A percentile compares a stretch with the other conserved stretches of the same genome.
Evolutionary conservation across 1,139 yeast genomes (phyloP).

Genomic region (Geotrichum klebahnii): DNA sequence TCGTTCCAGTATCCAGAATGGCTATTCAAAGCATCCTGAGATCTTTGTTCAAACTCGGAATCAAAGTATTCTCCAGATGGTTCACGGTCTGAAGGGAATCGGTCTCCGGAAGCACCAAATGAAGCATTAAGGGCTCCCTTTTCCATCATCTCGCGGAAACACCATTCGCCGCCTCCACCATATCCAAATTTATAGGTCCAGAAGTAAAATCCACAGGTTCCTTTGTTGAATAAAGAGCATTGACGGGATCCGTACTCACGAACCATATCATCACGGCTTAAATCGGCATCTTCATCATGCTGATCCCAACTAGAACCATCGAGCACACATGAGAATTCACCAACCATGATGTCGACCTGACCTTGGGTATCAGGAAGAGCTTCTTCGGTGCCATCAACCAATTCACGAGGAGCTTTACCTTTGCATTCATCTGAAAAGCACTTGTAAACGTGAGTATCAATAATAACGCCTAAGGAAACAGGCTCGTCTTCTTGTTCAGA

Average conservation of each 20-base stretch:
- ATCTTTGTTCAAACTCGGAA: conserved; percentile 43
- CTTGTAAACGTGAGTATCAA: conserved; percentile 81
- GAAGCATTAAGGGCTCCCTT: conserved; percentile 47
- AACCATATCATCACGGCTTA: conserved; percentile 45
- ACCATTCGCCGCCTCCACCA: conserved; percentile 97
- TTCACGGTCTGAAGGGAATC: conserved; percentile 12
- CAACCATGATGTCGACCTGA: conserved; percentile 70
- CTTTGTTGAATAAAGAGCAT: conserved; percentile 43
- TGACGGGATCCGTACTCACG: conserved; percentile 44
- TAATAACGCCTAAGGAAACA: conserved; percentile 54
- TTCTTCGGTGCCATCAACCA: conserved; percentile 53
- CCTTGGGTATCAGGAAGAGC: conserved; percentile 52
- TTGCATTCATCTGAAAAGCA: conserved; percentile 77
- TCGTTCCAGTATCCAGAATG: conserved; percentile 69
- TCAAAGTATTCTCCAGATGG: conserved; percentile 21
- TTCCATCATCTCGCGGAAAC: conserved; percentile 70
- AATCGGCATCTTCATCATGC: conserved; percentile 42
- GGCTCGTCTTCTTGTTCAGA: conserved; percentile 23
- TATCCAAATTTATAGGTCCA: conserved; percentile 86
- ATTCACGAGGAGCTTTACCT: conserved; percentile 57
- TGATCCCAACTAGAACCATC: conserved; percentile 71
- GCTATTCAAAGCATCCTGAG: conserved; percentile 42
- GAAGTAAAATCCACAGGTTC: conserved; percentile 73
- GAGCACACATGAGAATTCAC: conserved; percentile 85
- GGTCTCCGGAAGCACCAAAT: conserved; percentile 1